Percentiles rank a stretch among this genome's conserved stretches.
Evolutionary conservation across 805 yeast species (phyloP).

Genomic region (Lachancea dasiensis): DNA sequence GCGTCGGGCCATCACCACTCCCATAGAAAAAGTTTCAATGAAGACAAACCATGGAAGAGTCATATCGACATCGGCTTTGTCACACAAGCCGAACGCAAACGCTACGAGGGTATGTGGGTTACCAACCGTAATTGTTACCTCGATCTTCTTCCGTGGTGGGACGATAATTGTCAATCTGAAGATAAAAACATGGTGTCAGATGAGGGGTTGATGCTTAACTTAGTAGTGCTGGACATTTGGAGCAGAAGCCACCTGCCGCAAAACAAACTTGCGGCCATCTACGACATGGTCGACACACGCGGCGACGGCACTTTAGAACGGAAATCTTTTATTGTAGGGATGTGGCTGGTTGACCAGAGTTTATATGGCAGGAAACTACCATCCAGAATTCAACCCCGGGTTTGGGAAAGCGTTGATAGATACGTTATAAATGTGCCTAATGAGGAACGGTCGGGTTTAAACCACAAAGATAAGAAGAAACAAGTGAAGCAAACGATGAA

Average conservation of each 20-base stretch:
- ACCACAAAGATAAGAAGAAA: slow-evolving; percentile 18
- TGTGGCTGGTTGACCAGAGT: slow-evolving; percentile 97
- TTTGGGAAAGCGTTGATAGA: slow-evolving; percentile 73
- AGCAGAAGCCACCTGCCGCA: slow-evolving; percentile 63
- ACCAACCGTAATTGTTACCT: slow-evolving; percentile 70
- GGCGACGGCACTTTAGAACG: slow-evolving; percentile 71
- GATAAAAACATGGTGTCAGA: slow-evolving; percentile 17
- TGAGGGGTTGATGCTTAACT: slow-evolving; percentile 33
- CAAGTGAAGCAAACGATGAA: slow-evolving; percentile 27
- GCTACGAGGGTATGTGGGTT: slow-evolving; percentile 94
- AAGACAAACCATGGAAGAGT: slow-evolving; percentile 90
- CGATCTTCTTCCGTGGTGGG: slow-evolving; percentile 33
- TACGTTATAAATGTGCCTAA: slow-evolving; percentile 18
- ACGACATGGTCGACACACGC: slow-evolving; percentile 64
- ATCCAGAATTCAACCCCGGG: slow-evolving; percentile 50
- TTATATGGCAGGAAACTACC: slow-evolving; percentile 91
- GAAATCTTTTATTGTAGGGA: slow-evolving; percentile 87
- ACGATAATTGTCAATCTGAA: too few relatives aligned
- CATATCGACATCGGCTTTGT: slow-evolving; percentile 53
- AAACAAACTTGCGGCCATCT: slow-evolving; percentile 54
- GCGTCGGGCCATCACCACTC: slow-evolving; percentile 8
- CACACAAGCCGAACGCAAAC: slow-evolving; percentile 65
- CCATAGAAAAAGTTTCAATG: slow-evolving; percentile 52
- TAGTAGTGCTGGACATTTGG: slow-evolving; percentile 77
- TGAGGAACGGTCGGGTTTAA: slow-evolving; percentile 6